Conservation (phyloP, 768 basidiomycete genomes). For the Xerocomus potaroensis region DNA sequence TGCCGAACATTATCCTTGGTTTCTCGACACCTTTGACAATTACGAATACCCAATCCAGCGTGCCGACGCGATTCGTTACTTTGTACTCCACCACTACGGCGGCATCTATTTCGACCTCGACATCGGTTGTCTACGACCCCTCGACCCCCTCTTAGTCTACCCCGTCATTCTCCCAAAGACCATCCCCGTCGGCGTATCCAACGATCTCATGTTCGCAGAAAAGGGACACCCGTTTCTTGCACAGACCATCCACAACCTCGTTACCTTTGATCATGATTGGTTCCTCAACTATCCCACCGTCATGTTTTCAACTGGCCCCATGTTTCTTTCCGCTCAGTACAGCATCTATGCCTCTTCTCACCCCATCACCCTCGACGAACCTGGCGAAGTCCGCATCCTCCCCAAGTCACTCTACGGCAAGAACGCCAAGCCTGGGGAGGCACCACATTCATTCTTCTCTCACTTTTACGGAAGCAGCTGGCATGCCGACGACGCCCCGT, state of each 20-base stretch:
- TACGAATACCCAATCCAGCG: conserved; percentile 93
- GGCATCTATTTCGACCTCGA: conserved; percentile 97
- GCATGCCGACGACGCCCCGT: conserved; percentile 98
- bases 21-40: conserved; percentile 87
- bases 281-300: conserved; percentile 97
- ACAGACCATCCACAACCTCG: conserved; percentile 88
- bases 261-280: conserved; percentile 91
- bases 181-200: conserved; percentile 94
- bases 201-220: conserved; percentile 93
- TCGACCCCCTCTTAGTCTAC: conserved; percentile 83
- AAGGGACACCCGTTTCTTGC: conserved; percentile 85
- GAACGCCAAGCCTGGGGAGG: conserved; percentile 79
- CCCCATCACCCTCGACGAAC: conserved; percentile 45
- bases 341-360: conserved; percentile 77
- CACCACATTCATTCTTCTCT: conserved; percentile 90
- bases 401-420: conserved; percentile 99
- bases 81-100: conserved; percentile 92
- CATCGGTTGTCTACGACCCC: conserved; percentile 82
- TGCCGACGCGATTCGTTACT: conserved; percentile 97
- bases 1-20: conserved; percentile 83
- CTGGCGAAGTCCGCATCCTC: conserved; percentile 81
- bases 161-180: conserved; percentile 92
- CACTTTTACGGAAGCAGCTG: conserved; percentile 98
- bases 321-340: conserved; percentile 96
- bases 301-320: conserved; percentile 99